phyloP scores from a whole-genome alignment of 1,284 basidiomycete species.

The Puccinia coronata region DNA sequence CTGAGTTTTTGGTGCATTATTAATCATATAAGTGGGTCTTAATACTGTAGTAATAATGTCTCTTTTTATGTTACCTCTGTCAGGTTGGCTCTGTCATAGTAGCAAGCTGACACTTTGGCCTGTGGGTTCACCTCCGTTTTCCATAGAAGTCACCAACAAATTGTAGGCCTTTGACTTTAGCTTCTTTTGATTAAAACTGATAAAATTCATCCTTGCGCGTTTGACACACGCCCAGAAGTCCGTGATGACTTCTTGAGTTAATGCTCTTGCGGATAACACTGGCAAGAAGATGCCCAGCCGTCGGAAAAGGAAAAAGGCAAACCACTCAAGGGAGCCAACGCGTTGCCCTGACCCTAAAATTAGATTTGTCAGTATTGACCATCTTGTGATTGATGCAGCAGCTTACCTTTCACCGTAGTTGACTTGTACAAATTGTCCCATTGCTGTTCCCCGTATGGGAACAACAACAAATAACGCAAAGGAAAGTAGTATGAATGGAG shows the following conservation, averaged over 20 bases:
- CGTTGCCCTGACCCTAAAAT: background rate
- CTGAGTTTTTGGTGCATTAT: no score
- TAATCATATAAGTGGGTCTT: no score
- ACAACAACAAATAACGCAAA: background rate
- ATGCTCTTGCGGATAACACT: background rate
- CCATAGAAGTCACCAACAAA: background rate
- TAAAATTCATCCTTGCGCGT: no score
- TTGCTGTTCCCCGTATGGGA: conserved; percentile 12
- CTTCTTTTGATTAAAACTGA: background rate
- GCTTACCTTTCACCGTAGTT: background rate
- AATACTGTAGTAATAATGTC: no score
- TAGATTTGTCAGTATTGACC: background rate
- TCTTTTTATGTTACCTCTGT: no score
- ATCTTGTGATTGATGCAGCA: background rate
- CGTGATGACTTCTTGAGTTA: no score
- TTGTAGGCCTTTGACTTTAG: background rate
- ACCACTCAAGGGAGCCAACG: conserved; percentile 13
- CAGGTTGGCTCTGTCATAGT: no score
- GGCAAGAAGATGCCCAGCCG: background rate
- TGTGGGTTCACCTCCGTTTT: conserved; percentile 51
- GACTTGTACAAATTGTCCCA: background rate
- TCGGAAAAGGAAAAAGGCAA: background rate
- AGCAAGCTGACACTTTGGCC: background rate
- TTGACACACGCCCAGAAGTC: background rate
- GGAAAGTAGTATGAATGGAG: background rate